Evolutionary conservation across 805 yeast species (phyloP).

Genomic region (Ogataea naganishii): DNA sequence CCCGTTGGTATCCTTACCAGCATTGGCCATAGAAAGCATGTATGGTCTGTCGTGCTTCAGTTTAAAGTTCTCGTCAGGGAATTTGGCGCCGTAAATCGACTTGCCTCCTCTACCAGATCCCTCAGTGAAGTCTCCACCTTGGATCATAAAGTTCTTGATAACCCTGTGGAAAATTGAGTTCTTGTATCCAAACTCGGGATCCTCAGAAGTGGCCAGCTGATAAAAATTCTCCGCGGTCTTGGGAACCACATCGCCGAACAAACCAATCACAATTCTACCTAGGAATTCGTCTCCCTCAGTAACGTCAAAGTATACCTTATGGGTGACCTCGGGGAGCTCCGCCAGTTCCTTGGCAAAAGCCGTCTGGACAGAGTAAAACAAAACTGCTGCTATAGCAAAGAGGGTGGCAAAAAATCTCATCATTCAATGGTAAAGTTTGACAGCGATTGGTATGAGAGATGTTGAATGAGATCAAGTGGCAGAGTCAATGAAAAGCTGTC

Average conservation of each 20-base stretch:
- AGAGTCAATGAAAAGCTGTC: too few species aligned
- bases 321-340: slow-evolving; percentile 53
- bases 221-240: slow-evolving; percentile 86
- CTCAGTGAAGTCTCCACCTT: slow-evolving; percentile 73
- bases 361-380: slow-evolving; percentile 9
- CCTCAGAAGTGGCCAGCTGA: slow-evolving; percentile 68
- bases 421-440: slow-evolving; percentile 4
- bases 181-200: slow-evolving; percentile 55
- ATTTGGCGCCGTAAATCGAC: slow-evolving; percentile 61
- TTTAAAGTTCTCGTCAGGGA: slow-evolving; percentile 60
- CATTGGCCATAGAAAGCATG: slow-evolving; percentile 70
- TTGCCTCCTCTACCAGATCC: slow-evolving; percentile 69
- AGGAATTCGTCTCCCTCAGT: slow-evolving; percentile 67
- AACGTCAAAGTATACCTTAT: slow-evolving; percentile 79
- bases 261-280: slow-evolving; percentile 81
- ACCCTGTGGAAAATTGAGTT: slow-evolving; percentile 66
- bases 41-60: slow-evolving; percentile 66
- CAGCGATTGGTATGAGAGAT: not conserved
- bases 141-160: slow-evolving; percentile 65
- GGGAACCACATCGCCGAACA: slow-evolving; percentile 81
- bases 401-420: slow-evolving; percentile 16
- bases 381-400: slow-evolving; percentile 10
- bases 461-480: too few species aligned
- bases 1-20: slow-evolving; percentile 78
- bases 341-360: slow-evolving; percentile 11